Base-by-base conservation (phyloP, 2,329 filamentous ascomycete species). In the Ophiostoma angusticollis region DNA sequence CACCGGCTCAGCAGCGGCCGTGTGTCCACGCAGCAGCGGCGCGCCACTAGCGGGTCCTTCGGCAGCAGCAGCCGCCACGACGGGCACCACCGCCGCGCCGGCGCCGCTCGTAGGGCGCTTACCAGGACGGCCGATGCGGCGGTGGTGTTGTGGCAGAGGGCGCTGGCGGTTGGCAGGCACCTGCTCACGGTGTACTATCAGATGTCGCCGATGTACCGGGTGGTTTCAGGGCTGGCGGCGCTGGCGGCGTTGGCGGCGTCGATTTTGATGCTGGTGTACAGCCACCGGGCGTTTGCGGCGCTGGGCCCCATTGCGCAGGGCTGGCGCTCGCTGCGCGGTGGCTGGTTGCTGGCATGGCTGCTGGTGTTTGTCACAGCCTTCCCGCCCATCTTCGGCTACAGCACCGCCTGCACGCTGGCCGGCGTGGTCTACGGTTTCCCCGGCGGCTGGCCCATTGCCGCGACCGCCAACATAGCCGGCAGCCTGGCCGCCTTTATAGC, bases 371-470 rank as follows among this genome's bases (percentile, higher is more conserved):
- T 72, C 29, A 80, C 86, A 13, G 84, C 80, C 2, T 93, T 94
- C 57, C 87, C 87, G 16, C 87, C 87, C 2, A 59, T 93, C 50
- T 80, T 95, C 46, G 87, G 87, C 12, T 94, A 93, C 65, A 84
- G 80, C 45, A 84, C 80, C 2, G 78, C 80, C 50, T 61, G 66
- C 42, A 73, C 67, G 19, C 55, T 73, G 19, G 61, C 67, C 6
- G 66, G 66, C 22, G 67, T 76, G 50, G 65, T 75, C 12, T 75
- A 65, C 52, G 72, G 68, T 3, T 72, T 74, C 47, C 66, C 64
- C 2, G 49, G 50, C 45, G 87, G 84, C 18, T 95, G 87, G 85
- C 76, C 84, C 48, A 78, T 94, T 48, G 81, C 84, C 35, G 80
- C 85, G 1, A 67, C 73, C 1, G 86, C 84, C 13, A 93, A 83